These are phyloP conservation scores for Eutrema heterophyllum DNA, from an alignment of 345 rosid genomes.

Conservation along the genomic window DNA sequence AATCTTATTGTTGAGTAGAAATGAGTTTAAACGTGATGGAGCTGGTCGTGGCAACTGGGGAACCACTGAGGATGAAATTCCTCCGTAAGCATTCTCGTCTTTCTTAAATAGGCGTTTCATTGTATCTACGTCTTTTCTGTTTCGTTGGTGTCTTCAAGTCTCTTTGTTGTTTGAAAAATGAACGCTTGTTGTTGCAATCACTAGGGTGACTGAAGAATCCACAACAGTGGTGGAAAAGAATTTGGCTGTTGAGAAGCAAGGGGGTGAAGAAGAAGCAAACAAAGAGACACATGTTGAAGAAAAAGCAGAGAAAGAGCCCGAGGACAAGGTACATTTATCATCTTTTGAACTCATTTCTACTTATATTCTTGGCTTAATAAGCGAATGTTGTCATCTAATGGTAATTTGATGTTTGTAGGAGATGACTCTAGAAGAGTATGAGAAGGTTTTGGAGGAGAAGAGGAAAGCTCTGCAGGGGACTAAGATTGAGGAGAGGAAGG, in stretches of 20 bases:
- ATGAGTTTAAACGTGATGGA: conserved; percentile 81
- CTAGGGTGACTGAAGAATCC: conserved; percentile 64
- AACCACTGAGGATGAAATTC: conserved; percentile 57
- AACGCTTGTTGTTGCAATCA: not conserved
- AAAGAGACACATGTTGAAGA: conserved; percentile 36
- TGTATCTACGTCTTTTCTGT: not conserved
- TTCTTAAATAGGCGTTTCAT: not conserved
- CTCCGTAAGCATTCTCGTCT: conserved; percentile 44
- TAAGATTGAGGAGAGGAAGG: conserved; percentile 65
- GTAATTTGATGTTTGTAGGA: conserved; percentile 35
- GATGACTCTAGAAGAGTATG: conserved; percentile 88
- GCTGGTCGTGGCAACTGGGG: conserved; percentile 95
- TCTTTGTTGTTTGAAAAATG: not conserved
- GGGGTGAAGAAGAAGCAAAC: conserved; percentile 52
- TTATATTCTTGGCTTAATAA: not conserved
- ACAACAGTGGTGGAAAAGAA: conserved; percentile 47
- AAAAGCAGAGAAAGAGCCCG: conserved; percentile 38
- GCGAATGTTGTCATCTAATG: not conserved
- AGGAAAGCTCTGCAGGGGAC: conserved; percentile 50
- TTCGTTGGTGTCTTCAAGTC: not conserved
- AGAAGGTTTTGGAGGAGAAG: conserved; percentile 68
- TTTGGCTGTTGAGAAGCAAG: conserved; percentile 51
- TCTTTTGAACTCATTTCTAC: not conserved
- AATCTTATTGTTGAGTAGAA: conserved; percentile 35
- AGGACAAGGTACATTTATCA: conserved; percentile 43